phyloP scores from a whole-genome alignment of 2,329 filamentous ascomycete species.

The Penicillium griseofulvum region DNA sequence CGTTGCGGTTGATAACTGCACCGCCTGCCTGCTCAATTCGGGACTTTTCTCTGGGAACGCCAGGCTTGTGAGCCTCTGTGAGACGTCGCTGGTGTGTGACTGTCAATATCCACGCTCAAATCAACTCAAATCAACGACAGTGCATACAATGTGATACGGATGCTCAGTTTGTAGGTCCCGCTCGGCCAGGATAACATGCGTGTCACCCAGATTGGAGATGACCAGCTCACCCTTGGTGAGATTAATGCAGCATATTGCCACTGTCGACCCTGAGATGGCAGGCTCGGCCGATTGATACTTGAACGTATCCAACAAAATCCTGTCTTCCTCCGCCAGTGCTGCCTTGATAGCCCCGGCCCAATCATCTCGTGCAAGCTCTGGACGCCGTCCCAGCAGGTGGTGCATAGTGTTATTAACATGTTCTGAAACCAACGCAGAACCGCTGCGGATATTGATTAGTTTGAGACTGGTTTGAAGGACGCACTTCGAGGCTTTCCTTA shows the following conservation, averaged over 20 bases:
- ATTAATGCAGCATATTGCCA: constrained; percentile 35
- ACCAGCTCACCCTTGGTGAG: constrained; percentile 32
- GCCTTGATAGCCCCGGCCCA: constrained; percentile 32
- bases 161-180: constrained; percentile 26
- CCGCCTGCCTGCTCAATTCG: constrained; percentile 37
- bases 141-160: constrained; percentile 26
- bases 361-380: constrained; percentile 30
- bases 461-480: too few relatives aligned
- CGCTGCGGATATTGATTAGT: constrained; percentile 20
- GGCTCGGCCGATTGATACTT: constrained; percentile 26
- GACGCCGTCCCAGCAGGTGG: constrained; percentile 25
- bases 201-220: constrained; percentile 37
- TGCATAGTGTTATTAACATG: constrained; percentile 32
- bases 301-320: constrained; percentile 27
- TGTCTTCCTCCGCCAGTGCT: constrained; percentile 32
- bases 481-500: constrained; percentile 17
- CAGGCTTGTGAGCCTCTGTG: constrained; percentile 34
- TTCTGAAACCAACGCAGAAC: constrained; percentile 32
- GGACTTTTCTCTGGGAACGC: constrained; percentile 25
- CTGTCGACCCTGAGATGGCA: constrained; percentile 33
- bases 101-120: background rate
- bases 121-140: background rate
- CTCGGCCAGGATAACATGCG: constrained; percentile 35
- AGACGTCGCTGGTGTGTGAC: constrained; percentile 29
- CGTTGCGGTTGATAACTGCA: constrained; percentile 22